Conservation (phyloP, 1,139 yeast genomes). For the Blastobotrys apis region DNA sequence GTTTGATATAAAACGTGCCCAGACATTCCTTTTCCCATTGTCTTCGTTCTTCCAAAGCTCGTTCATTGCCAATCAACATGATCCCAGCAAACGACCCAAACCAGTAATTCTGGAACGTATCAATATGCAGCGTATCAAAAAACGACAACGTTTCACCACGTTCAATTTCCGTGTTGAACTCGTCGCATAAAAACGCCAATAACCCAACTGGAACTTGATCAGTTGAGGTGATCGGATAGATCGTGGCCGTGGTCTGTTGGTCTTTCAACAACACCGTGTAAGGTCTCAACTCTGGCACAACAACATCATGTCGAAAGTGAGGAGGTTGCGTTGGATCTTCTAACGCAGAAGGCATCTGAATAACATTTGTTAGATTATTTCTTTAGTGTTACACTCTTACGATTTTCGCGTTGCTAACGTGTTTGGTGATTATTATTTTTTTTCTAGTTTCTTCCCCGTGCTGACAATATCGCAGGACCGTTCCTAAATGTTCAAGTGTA, state of each 20-base stretch:
- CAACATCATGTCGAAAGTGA: slow-evolving; percentile 42
- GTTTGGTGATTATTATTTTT: background rate
- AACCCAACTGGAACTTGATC: slow-evolving; percentile 69
- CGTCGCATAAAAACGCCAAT: slow-evolving; percentile 78
- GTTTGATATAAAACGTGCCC: slow-evolving; percentile 78
- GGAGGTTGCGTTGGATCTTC: slow-evolving; percentile 44
- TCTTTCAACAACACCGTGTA: slow-evolving; percentile 73
- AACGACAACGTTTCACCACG: slow-evolving; percentile 86
- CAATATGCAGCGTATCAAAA: slow-evolving; percentile 68
- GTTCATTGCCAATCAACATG: slow-evolving; percentile 62
- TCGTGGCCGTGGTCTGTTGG: slow-evolving; percentile 87
- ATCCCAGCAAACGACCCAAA: slow-evolving; percentile 76
- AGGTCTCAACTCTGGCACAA: slow-evolving; percentile 27
- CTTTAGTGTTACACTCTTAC: background rate
- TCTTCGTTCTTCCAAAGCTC: slow-evolving; percentile 38
- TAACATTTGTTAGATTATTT: background rate
- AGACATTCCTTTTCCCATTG: slow-evolving; percentile 90
- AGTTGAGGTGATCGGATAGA: slow-evolving; percentile 72
- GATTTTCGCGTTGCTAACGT: background rate
- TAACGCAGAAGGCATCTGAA: slow-evolving; percentile 37
- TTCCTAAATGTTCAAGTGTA: slow-evolving; percentile 10
- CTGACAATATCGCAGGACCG: slow-evolving; percentile 9
- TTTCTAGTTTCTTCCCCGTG: too few species aligned
- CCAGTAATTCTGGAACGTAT: slow-evolving; percentile 79
- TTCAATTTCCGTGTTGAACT: slow-evolving; percentile 87